phyloP scores from a whole-genome alignment of 2,329 filamentous ascomycete species.

The Dactylellina sp. region DNA sequence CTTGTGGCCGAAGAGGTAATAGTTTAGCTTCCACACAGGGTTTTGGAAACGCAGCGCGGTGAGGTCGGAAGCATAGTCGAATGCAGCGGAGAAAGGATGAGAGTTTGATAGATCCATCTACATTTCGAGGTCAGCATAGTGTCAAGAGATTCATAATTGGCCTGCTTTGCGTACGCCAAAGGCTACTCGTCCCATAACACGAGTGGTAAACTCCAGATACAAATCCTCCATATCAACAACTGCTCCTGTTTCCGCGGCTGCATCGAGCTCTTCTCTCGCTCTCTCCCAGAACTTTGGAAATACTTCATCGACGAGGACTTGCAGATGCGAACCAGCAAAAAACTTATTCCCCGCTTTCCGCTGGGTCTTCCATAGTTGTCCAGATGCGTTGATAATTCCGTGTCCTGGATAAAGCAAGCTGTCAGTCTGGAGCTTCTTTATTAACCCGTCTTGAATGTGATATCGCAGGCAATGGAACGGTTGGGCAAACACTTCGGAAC shows the following conservation, averaged over 20 bases:
- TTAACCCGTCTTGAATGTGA: not conserved
- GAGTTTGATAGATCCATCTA: slow-evolving; percentile 75
- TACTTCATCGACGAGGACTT: slow-evolving; percentile 70
- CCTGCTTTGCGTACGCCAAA: slow-evolving; percentile 68
- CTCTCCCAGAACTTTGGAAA: slow-evolving; percentile 69
- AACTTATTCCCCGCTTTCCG: slow-evolving; percentile 72
- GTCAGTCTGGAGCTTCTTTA: not conserved
- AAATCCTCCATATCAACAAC: slow-evolving; percentile 71
- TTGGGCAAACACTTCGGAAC: not conserved
- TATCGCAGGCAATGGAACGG: not conserved
- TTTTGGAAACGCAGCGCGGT: slow-evolving; percentile 75
- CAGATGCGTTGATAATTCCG: slow-evolving; percentile 76
- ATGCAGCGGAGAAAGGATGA: slow-evolving; percentile 72
- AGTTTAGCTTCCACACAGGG: slow-evolving; percentile 72
- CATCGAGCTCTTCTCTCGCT: slow-evolving; percentile 64
- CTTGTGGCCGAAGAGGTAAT: slow-evolving; percentile 67
- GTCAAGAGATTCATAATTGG: slow-evolving; percentile 1
- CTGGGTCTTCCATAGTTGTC: slow-evolving; percentile 73
- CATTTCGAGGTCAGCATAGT: not conserved
- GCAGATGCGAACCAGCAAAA: slow-evolving; percentile 71
- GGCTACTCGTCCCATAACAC: slow-evolving; percentile 76
- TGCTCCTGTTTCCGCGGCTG: slow-evolving; percentile 59
- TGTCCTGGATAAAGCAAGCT: slow-evolving; percentile 65
- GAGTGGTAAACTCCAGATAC: slow-evolving; percentile 74
- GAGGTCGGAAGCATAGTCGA: slow-evolving; percentile 72